Base-by-base conservation (phyloP, 2,329 filamentous ascomycete genomes). In the Fusarium luffae region DNA sequence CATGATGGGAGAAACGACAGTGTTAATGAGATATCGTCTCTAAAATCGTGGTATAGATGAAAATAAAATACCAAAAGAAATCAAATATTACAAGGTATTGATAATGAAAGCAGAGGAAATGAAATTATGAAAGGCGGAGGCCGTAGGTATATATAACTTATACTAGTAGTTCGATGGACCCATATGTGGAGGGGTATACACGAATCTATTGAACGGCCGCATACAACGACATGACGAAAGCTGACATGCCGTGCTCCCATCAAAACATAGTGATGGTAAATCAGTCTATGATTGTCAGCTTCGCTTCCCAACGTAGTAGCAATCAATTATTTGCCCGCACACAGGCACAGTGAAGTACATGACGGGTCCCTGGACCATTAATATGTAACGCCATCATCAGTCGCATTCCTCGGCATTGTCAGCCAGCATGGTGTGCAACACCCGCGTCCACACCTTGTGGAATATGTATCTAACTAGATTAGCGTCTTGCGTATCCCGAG, bases 201-300 rank as follows among this genome's bases (percentile, higher is more conserved):
- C 59, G 48, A 68, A 52, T 54, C 61, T 59, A 61, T 52, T 43
- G 59, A 69, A 59, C n/a, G 61, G 55, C 50, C 51, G 51, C 54
- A 51, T 44, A 59, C 43, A 59, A 68, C 50, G 52, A 68, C 46
- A 62, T 71, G 68, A 70, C 66, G 54, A 55, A 51, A 69, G 62
- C 68, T 70, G 63, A 72, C 66, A 67, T 66, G 62, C 62, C 32
- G 67, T 72, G 57, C 57, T 55, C 57, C 54, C 63, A 42, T 47
- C 51, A 25, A 52, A 42, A 54, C 54, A 41, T 34, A n/a, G 18
- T 11, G 50, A 65, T 65, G 46, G 67, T 54, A 68, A 61, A 55
- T 70, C 58, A 54, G 46, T 63, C 60, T 48, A 66, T 62, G 66
- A 66, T 72, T 51, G 66, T 72, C 72, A 72, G 62, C 71, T 61